phyloP scores from a whole-genome alignment of 805 yeast genomes.

The Candida cerambycidarum region DNA sequence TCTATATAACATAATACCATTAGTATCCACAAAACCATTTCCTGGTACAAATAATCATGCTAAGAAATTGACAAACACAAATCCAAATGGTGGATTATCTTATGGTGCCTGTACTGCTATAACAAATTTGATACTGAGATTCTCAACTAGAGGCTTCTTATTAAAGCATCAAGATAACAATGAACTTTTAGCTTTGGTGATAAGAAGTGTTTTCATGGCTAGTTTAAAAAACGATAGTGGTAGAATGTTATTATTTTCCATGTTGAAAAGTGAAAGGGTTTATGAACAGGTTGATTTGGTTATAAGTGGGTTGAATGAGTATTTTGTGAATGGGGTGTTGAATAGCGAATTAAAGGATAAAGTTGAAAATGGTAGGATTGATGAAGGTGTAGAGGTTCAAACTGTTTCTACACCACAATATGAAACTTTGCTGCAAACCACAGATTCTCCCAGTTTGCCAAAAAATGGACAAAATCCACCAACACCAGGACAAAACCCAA shows the following conservation, averaged over 20 bases:
- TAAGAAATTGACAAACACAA: constrained; percentile 28
- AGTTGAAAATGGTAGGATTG: background rate
- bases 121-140: constrained; percentile 41
- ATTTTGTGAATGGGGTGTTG: constrained; percentile 20
- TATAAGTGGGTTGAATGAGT: constrained; percentile 29
- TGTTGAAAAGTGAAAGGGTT: constrained; percentile 42
- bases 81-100: constrained; percentile 45
- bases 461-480: constrained; percentile 17
- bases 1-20: constrained; percentile 55
- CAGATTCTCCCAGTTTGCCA: background rate
- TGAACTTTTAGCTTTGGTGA: constrained; percentile 58
- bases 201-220: constrained; percentile 55
- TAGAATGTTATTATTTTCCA: constrained; percentile 51
- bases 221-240: constrained; percentile 50
- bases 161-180: constrained; percentile 43
- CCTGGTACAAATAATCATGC: constrained; percentile 20
- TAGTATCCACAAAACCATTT: constrained; percentile 25
- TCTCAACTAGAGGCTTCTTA: constrained; percentile 37
- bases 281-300: constrained; percentile 37
- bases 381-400: background rate
- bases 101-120: constrained; percentile 50
- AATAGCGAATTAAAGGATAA: constrained; percentile 14
- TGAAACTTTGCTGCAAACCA: too few relatives aligned
- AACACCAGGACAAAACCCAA: too few relatives aligned
- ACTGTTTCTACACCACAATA: too few relatives aligned